Conservation (phyloP, 768 basidiomycete genomes). For the Dacryopinax primogenitus region DNA sequence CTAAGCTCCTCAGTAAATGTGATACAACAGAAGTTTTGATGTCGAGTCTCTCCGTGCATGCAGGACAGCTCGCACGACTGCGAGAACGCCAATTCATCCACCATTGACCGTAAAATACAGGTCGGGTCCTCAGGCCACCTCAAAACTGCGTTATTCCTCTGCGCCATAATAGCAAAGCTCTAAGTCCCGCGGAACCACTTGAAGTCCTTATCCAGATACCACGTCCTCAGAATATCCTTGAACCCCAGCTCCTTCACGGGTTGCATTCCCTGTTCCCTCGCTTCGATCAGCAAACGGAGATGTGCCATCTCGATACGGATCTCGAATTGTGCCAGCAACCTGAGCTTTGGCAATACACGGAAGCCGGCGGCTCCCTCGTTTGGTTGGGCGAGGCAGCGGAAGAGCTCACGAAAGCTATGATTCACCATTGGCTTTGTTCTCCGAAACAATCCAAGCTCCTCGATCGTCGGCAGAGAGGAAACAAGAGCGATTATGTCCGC, state of each 20-base stretch:
- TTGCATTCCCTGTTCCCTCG: neutral
- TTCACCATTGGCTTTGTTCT: neutral
- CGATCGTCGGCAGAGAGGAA: neutral
- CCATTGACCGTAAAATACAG: no score
- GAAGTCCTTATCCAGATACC: constrained; percentile 7
- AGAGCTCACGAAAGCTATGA: neutral
- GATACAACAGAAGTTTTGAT: no score
- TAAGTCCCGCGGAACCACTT: no score
- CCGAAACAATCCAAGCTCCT: neutral
- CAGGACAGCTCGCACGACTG: no score
- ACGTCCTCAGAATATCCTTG: neutral
- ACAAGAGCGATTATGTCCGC: neutral
- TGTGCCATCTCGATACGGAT: neutral
- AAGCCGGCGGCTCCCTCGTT: neutral
- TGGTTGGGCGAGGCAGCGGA: neutral
- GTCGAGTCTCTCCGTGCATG: no score
- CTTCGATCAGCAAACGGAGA: neutral
- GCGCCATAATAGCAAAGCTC: no score
- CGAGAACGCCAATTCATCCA: no score
- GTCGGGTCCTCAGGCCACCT: no score
- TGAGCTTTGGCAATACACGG: neutral
- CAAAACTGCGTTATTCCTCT: no score
- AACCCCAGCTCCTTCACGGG: neutral
- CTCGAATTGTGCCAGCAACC: neutral
- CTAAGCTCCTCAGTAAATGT: no score